Evolutionary conservation across 768 basidiomycete genomes (phyloP).

Genomic region (Scleroderma bovista): DNA sequence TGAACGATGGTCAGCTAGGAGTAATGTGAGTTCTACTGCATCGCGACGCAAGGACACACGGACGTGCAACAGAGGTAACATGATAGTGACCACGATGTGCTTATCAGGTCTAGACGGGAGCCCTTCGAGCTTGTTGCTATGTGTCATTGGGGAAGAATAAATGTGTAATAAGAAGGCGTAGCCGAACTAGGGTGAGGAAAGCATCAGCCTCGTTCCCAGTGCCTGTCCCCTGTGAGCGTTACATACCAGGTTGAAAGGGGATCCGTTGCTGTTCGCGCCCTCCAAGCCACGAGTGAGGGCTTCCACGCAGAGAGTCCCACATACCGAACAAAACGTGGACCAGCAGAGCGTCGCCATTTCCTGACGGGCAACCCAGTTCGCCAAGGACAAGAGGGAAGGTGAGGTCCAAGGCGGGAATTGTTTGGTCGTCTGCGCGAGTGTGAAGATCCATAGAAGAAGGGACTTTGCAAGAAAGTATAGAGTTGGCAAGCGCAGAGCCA

Average conservation of each 20-base stretch:
- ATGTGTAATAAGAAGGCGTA: slow-evolving; percentile 74
- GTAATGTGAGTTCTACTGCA: not conserved
- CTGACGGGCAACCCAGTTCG: slow-evolving; percentile 40
- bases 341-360: slow-evolving; percentile 67
- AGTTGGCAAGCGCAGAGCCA: slow-evolving; percentile 57
- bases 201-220: not conserved
- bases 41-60: slow-evolving; percentile 10
- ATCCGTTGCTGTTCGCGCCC: slow-evolving; percentile 49
- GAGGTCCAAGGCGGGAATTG: slow-evolving; percentile 32
- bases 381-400: slow-evolving; percentile 31
- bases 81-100: slow-evolving; percentile 66
- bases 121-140: slow-evolving; percentile 35
- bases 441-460: slow-evolving; percentile 51
- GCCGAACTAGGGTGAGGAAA: slow-evolving; percentile 45
- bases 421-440: slow-evolving; percentile 53
- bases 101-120: slow-evolving; percentile 62
- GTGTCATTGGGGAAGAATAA: slow-evolving; percentile 62
- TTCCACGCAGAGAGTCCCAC: slow-evolving; percentile 58
- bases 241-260: slow-evolving; percentile 70
- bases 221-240: slow-evolving; percentile 5
- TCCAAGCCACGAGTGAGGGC: slow-evolving; percentile 65
- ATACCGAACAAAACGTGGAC: slow-evolving; percentile 66
- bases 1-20: slow-evolving; percentile 59
- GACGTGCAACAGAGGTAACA: slow-evolving; percentile 70
- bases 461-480: slow-evolving; percentile 55